These are phyloP conservation scores for Colletotrichum euphorbiae DNA, from an alignment of 2,329 filamentous ascomycete genomes.

Conservation along the genomic window DNA sequence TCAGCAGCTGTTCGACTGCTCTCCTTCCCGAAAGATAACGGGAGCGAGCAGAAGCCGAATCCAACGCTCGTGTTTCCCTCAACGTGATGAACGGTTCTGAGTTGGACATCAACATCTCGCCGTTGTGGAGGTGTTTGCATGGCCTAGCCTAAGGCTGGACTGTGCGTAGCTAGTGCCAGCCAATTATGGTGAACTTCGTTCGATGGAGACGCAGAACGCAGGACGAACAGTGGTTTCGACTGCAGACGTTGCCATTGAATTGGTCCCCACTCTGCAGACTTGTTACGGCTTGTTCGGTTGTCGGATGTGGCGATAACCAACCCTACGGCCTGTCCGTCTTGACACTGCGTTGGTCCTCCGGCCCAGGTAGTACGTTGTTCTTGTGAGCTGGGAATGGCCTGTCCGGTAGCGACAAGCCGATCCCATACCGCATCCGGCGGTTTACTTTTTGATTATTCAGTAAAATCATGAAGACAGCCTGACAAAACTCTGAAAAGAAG, in stretches of 20 bases:
- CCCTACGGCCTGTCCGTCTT: conserved; percentile 20
- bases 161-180: too few relatives aligned
- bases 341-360: conserved; percentile 26
- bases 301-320: conserved; percentile 32
- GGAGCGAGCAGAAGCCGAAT: neutral
- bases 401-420: conserved; percentile 1
- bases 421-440: neutral
- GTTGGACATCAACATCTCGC: neutral
- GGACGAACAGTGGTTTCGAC: too few relatives aligned
- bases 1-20: neutral
- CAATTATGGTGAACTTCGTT: neutral
- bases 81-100: neutral
- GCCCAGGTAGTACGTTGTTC: conserved; percentile 12
- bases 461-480: neutral
- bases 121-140: neutral
- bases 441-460: conserved; percentile 6
- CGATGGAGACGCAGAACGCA: neutral
- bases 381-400: conserved; percentile 5
- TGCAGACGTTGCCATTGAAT: neutral
- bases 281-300: neutral
- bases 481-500: neutral
- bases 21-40: neutral
- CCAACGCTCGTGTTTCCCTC: neutral
- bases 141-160: neutral
- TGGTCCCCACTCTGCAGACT: conserved; percentile 10